Evolutionary conservation across 1,284 basidiomycete species (phyloP), one percentile per base, ranked within the genome.

Genomic region (Coriolopsis trogii): DNA sequence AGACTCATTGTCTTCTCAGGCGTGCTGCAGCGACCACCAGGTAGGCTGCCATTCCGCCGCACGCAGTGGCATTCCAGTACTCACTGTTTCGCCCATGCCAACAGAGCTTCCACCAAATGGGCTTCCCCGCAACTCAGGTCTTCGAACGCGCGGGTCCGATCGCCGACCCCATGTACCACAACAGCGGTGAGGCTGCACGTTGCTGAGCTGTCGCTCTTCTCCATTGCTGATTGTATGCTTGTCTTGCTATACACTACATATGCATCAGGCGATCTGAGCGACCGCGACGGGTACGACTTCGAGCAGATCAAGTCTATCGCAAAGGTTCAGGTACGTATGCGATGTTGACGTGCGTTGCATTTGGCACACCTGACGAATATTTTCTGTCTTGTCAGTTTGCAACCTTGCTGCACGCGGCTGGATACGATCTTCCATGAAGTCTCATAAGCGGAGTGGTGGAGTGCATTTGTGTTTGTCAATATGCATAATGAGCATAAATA

Each of bases 1-100:
- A 13, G 31, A 34, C 31, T 15, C 18, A n/a, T 2, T n/a, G n/a
- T n/a, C n/a, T 25, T 28, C 26, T 37, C 44, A 83, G 80, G 89
- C 82, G 25, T 95, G 93, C 71, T 95, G 93, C 72, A 92, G 90
- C 59, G 93, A 94, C 63, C 91, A 95, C 67, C 86, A 87, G 75
- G 85, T 79, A 61, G 44, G 63, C n/a, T n/a, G n/a, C n/a, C n/a
- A n/a, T n/a, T n/a, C n/a, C n/a, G n/a, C n/a, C n/a, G n/a, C n/a
- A n/a, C n/a, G n/a, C n/a, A n/a, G n/a, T n/a, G n/a, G n/a, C n/a
- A n/a, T n/a, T n/a, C n/a, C n/a, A n/a, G n/a, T n/a, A n/a, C n/a
- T n/a, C n/a, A n/a, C n/a, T n/a, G n/a, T n/a, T n/a, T n/a, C n/a
- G n/a, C n/a, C n/a, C n/a, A n/a, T n/a, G n/a, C n/a, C n/a, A n/a